A percentile compares a stretch with the other conserved stretches of the same genome.
These are phyloP conservation scores for Arthrobotrys megalospora DNA, from an alignment of 2,329 filamentous ascomycete genomes.

Conservation along the genomic window DNA sequence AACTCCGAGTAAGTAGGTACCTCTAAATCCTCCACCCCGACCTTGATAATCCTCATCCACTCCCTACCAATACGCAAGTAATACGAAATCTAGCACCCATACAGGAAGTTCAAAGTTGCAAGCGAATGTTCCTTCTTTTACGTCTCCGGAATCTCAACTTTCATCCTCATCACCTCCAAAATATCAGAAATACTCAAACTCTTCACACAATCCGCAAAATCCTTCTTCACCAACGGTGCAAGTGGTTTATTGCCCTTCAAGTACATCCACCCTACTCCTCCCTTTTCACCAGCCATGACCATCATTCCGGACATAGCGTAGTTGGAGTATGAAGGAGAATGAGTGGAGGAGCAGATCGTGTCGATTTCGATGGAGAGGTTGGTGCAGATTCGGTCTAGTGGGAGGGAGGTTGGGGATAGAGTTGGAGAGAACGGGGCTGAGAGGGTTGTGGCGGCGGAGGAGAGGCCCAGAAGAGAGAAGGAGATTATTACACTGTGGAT, in stretches of 20 bases:
- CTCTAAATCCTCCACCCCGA: neutral
- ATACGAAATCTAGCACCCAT: neutral
- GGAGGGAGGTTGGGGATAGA: slow-evolving; percentile 35
- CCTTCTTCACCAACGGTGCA: slow-evolving; percentile 58
- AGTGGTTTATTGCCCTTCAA: slow-evolving; percentile 59
- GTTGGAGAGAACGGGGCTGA: slow-evolving; percentile 39
- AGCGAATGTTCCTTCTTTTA: neutral
- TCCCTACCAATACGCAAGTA: too few species aligned
- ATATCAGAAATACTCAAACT: slow-evolving; percentile 60
- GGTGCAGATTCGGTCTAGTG: slow-evolving; percentile 56
- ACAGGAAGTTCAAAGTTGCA: neutral
- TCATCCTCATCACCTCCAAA: slow-evolving; percentile 60
- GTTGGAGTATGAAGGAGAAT: slow-evolving; percentile 47
- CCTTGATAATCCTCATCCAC: neutral
- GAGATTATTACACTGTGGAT: slow-evolving; percentile 29
- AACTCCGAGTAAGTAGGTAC: too few species aligned
- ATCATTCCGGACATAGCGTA: slow-evolving; percentile 45
- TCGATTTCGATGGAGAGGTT: slow-evolving; percentile 56
- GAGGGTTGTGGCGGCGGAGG: slow-evolving; percentile 36
- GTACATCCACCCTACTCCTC: slow-evolving; percentile 57
- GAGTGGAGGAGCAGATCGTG: slow-evolving; percentile 51
- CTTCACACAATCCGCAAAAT: slow-evolving; percentile 58
- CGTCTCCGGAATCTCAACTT: slow-evolving; percentile 58
- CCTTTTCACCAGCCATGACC: slow-evolving; percentile 43
- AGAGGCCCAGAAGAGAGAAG: slow-evolving; percentile 57